phyloP scores from a whole-genome alignment of 176 grass and related monocot species.

The Ensete ventricosum region DNA sequence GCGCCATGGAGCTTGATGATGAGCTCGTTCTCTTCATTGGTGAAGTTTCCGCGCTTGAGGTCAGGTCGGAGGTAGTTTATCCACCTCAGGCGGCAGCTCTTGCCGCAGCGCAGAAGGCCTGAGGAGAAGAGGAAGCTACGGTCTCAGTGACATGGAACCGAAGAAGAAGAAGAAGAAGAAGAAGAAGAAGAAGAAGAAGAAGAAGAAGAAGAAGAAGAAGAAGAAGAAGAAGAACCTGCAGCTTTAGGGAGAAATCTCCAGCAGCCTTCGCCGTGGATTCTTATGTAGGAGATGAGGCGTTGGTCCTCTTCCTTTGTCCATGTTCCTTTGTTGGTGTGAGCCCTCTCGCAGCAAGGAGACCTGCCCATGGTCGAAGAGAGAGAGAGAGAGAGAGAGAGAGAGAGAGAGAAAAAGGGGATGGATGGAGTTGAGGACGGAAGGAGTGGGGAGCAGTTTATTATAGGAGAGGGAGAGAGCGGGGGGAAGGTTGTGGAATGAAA shows the following conservation, averaged over 20 bases:
- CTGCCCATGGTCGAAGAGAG: background rate
- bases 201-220: background rate
- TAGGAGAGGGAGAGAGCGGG: background rate
- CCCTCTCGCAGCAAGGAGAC: background rate
- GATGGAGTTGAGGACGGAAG: background rate
- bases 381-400: background rate
- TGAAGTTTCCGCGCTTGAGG: constrained; percentile 97
- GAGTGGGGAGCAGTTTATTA: background rate
- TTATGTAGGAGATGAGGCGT: background rate
- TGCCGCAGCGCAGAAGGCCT: constrained; percentile 77
- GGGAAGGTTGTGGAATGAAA: background rate
- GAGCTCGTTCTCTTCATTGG: constrained; percentile 81
- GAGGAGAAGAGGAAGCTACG: background rate
- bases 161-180: background rate
- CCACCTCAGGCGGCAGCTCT: constrained; percentile 98
- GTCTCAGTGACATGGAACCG: no score
- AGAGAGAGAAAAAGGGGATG: no score
- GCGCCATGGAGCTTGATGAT: constrained; percentile 99
- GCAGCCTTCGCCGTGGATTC: background rate
- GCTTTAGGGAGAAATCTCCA: constrained; percentile 5
- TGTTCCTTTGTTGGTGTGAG: constrained; percentile 5
- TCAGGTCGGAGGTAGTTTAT: constrained; percentile 99
- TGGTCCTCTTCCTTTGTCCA: constrained; percentile 1
- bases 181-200: background rate
- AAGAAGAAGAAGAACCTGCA: background rate